Evolutionary conservation across 441 rosid species (phyloP).

Genomic region (Erodium trifolium): DNA sequence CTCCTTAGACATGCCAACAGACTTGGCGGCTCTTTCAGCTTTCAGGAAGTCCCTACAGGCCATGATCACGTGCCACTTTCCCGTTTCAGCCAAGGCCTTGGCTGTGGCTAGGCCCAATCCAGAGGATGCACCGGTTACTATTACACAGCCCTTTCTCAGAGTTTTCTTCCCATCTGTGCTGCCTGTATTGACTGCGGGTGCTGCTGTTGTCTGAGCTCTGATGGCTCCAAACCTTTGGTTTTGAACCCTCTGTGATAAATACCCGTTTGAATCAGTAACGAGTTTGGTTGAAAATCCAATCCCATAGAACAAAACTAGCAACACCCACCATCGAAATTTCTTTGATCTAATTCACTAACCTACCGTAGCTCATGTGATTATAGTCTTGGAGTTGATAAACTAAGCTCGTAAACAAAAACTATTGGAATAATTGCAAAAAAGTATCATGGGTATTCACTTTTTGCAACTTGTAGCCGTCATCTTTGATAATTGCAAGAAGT

Average conservation of each 20-base stretch:
- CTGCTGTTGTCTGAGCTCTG: conserved; percentile 15
- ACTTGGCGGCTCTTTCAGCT: conserved; percentile 39
- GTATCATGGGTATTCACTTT: too few relatives aligned
- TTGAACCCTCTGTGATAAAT: neutral
- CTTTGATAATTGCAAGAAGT: too few relatives aligned
- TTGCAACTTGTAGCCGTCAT: too few relatives aligned
- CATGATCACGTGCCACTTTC: conserved; percentile 91
- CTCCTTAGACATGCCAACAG: conserved; percentile 42
- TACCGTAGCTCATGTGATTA: neutral
- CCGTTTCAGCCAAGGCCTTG: conserved; percentile 84
- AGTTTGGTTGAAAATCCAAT: neutral
- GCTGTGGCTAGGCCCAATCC: conserved; percentile 88
- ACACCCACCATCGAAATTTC: neutral
- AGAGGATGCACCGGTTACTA: conserved; percentile 88
- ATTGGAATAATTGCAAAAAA: too few relatives aligned
- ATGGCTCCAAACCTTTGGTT: neutral
- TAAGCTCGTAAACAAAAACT: neutral
- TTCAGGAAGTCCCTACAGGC: conserved; percentile 87
- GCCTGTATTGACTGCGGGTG: conserved; percentile 15
- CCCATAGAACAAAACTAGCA: neutral
- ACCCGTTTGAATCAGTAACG: neutral
- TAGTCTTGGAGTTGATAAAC: neutral
- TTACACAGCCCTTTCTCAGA: conserved; percentile 66
- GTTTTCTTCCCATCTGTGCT: conserved; percentile 61
- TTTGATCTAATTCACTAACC: too few relatives aligned